Evolutionary conservation across 345 rosid species (phyloP), one percentile per base, ranked within the genome.

Genomic region (Brassica nigra): DNA sequence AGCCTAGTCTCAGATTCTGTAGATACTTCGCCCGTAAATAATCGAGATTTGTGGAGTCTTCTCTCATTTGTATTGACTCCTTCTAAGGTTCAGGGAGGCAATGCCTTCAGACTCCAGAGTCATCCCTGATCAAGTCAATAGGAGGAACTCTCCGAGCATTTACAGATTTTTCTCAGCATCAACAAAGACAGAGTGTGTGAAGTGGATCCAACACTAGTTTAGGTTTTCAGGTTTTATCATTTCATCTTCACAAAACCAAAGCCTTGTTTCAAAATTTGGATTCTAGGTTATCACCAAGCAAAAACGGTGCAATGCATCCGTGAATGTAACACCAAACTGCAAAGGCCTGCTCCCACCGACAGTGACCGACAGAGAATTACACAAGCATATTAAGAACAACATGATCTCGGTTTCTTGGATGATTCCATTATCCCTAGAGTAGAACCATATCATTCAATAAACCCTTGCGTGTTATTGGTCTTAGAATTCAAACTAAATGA

Each of bases 111-210:
- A 6, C 7, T 37, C 8, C 42, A 37, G 10, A 62, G 91, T 90
- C 20, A 92, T 94, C 80, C 97, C 97, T 5, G 95, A 90, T 80
- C 86, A 90, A 29, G 91, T 92, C 62, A 86, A 85, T 92, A n/a
- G 90, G 97, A 37, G 98, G 97, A 66, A 94, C 97, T 68, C 83
- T 89, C 81, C 81, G 92, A 81, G 91, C 91, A 71, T 88, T 91
- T 78, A 88, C 86, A 0, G 84, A 89, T 54, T 81, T 89, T 33
- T 28, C 55, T 72, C 80, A 85, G 66, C 90, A 91, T 74, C 86
- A 82, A 76, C 88, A 82, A 33, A 85, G 97, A 80, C 80, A 85
- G 86, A 86, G 92, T 92, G 92, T 36, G 97, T 91, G 62, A 34
- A n/a, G 23, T 0, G 15, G 15, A 31, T 42, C 29, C 42, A 47